Conservation (phyloP, 495 filamentous ascomycete genomes). For the Aspergillus taichungensis region DNA sequence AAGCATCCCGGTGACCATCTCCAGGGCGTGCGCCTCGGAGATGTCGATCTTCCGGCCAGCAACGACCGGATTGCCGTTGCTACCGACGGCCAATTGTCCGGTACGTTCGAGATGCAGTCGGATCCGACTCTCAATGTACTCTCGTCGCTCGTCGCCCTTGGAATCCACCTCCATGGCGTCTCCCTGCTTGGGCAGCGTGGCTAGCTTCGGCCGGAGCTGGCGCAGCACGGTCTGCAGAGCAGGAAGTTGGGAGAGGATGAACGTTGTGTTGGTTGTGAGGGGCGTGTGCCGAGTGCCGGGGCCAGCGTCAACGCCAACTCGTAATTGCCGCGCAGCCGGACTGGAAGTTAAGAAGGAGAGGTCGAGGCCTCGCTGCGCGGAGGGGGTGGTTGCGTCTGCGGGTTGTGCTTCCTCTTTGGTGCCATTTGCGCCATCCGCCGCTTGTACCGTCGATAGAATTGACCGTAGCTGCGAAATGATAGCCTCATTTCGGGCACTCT, state of each 20-base stretch:
- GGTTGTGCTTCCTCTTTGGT: constrained; percentile 15
- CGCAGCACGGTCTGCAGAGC: constrained; percentile 59
- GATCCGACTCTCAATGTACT: constrained; percentile 68
- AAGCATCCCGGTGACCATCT: constrained; percentile 36
- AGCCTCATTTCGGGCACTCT: constrained; percentile 65
- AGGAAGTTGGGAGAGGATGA: constrained; percentile 73
- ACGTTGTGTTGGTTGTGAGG: constrained; percentile 68
- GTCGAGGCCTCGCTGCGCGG: constrained; percentile 21
- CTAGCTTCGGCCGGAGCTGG: constrained; percentile 52
- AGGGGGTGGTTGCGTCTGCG: constrained; percentile 2
- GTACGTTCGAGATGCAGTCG: constrained; percentile 38
- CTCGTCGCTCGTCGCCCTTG: constrained; percentile 48
- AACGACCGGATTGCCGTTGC: constrained; percentile 29
- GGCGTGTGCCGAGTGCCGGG: constrained; percentile 28
- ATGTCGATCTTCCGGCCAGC: constrained; percentile 34
- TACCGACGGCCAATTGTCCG: constrained; percentile 31
- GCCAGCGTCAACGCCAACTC: constrained; percentile 32
- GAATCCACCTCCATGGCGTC: constrained; percentile 25
- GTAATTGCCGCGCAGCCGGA: constrained; percentile 35
- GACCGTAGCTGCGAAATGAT: constrained; percentile 57
- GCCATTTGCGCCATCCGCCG: constrained; percentile 18
- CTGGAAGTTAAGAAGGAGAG: constrained; percentile 47
- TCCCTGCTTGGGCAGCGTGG: constrained; percentile 36
- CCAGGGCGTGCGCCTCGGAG: constrained; percentile 38
- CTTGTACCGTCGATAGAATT: constrained; percentile 36